Evolutionary conservation across 108 stramenopile genomes (phyloP), one percentile per base, ranked within the genome.

Genomic region (Cylindrotheca closterium): DNA sequence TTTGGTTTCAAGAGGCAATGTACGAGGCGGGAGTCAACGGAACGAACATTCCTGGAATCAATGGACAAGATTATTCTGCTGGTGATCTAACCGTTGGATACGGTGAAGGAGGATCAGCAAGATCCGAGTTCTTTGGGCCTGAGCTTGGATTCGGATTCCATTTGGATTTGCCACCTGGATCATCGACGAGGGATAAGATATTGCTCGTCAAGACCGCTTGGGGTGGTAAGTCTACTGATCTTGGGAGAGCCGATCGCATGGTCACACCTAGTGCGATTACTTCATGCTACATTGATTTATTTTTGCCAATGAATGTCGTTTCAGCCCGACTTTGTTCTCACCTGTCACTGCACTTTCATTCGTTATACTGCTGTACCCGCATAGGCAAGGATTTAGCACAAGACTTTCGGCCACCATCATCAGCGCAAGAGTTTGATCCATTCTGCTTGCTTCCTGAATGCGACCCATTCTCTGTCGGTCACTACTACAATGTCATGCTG

Each of bases 351-450:
- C 37, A 42, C 15, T 42, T 42, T 15, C 15, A 42, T 42, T 42
- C 37, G 7, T 42, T 15, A 10, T 42, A 10, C 37, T 15, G 7
- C 37, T 42, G n/a, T n/a, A n/a, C n/a, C 37, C 7, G 7, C 37
- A 7, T 10, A 42, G 37, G 37, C 7, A 42, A 42, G 15, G 37
- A 51, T 54, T 42, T 81, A n/a, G 67, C 62, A 23, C 47, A 47
- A 3, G 75, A 81, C 46, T 81, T 74, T 70, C 71, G 80, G 25
- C 75, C 80, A 1, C 80, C 80, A 0, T 67, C 65, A 32, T 71
- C 79, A 34, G 73, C 62, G 0, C 62, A 51, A 0, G 33, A 0
- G 10, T 47, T 49, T 8, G 70, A 61, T 3, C 47, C 30, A 3
- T 71, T 31, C 28, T 71, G 63, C 45, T 23, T 45, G 32, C 37